A percentile compares a stretch with the other conserved stretches of the same genome.
Evolutionary conservation across 805 yeast genomes (phyloP).

Genomic region (Candida sanyiensis): DNA sequence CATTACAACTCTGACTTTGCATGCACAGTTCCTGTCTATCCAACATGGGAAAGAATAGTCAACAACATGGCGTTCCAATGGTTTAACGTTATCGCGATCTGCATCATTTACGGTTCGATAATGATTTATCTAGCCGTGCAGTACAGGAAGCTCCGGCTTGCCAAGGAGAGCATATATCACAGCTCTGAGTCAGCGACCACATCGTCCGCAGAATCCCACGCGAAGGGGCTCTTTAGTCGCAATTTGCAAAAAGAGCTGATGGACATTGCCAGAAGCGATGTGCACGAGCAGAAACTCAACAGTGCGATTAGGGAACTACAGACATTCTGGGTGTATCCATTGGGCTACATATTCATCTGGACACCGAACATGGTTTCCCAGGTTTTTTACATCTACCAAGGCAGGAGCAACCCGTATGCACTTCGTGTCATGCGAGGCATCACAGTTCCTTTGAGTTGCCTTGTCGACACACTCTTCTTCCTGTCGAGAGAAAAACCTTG

Average conservation of each 20-base stretch:
- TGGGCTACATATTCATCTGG: constrained; percentile 21
- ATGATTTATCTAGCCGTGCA: constrained; percentile 11
- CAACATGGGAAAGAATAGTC: constrained; percentile 19
- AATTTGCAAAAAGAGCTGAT: constrained; percentile 18
- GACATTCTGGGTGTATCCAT: constrained; percentile 19
- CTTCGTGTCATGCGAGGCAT: constrained; percentile 3
- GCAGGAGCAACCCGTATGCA: constrained; percentile 7
- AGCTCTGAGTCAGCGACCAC: too few species aligned
- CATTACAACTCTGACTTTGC: constrained; percentile 11
- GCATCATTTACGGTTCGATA: constrained; percentile 15
- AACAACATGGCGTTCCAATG: constrained; percentile 14
- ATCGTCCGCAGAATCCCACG: too few species aligned
- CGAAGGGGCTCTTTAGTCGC: constrained; percentile 1
- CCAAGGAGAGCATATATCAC: background rate
- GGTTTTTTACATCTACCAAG: background rate
- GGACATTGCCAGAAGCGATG: constrained; percentile 10
- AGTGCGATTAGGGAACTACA: constrained; percentile 16
- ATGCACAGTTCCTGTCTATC: constrained; percentile 15
- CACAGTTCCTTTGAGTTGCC: background rate
- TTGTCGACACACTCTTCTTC: background rate
- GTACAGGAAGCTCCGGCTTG: background rate
- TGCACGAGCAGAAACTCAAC: constrained; percentile 6
- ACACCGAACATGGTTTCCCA: constrained; percentile 10
- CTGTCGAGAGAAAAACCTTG: background rate
- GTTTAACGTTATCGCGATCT: constrained; percentile 14